Evolutionary conservation across 2,329 filamentous ascomycete genomes (phyloP).

Genomic region (Colletotrichum caudatum): DNA sequence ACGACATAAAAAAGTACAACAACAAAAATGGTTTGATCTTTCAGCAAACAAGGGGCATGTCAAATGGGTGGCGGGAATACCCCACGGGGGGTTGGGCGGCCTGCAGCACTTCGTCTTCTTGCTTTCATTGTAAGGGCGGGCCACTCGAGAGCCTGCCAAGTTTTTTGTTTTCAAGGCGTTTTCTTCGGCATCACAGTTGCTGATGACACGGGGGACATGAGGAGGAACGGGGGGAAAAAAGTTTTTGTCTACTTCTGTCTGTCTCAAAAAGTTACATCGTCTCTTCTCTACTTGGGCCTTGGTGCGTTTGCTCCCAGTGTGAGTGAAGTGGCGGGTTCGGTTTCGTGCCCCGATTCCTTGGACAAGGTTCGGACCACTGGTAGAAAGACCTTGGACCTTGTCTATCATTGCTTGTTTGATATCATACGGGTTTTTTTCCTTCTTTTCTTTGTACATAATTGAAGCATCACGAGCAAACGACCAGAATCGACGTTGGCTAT

Average conservation of each 20-base stretch:
- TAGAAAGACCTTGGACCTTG: background rate
- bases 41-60: constrained; percentile 25
- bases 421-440: background rate
- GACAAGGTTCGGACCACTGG: background rate
- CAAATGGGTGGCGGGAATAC: constrained; percentile 36
- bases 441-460: constrained; percentile 11
- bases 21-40: constrained; percentile 21
- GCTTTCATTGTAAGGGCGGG: constrained; percentile 5
- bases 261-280: constrained; percentile 2
- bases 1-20: constrained; percentile 39
- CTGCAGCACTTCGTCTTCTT: constrained; percentile 35
- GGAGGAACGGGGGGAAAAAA: constrained; percentile 21
- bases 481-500: constrained; percentile 21
- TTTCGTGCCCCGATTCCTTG: constrained; percentile 16
- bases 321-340: constrained; percentile 10
- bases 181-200: constrained; percentile 30
- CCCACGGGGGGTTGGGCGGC: constrained; percentile 32
- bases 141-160: constrained; percentile 3
- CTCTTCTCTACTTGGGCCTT: background rate
- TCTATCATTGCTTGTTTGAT: background rate
- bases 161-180: constrained; percentile 32
- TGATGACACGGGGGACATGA: constrained; percentile 12
- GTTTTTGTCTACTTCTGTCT: constrained; percentile 22
- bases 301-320: background rate
- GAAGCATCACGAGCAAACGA: constrained; percentile 23